These are phyloP conservation scores for Podila epigama DNA, from an alignment of 192 early-diverging fungal genomes.

Conservation along the genomic window DNA sequence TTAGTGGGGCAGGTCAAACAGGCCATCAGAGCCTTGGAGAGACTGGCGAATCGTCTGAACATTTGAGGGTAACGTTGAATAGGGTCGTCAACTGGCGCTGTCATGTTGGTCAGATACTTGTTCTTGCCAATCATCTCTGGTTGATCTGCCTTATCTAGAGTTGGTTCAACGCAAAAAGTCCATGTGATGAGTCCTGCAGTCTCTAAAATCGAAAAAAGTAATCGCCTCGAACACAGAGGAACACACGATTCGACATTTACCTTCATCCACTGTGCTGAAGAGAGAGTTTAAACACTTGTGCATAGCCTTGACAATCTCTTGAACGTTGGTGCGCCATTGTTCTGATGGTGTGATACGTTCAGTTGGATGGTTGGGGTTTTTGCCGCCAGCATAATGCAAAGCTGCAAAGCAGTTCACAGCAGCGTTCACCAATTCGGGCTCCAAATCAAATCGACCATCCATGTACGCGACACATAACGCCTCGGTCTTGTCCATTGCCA, in stretches of 20 bases:
- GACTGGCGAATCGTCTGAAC: constrained; percentile 28
- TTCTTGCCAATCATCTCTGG: constrained; percentile 47
- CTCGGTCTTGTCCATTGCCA: constrained; percentile 50
- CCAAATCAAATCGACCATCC: constrained; percentile 53
- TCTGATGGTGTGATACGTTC: constrained; percentile 42
- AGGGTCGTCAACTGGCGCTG: constrained; percentile 47
- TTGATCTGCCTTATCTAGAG: constrained; percentile 25
- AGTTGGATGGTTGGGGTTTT: constrained; percentile 48
- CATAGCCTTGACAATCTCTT: constrained; percentile 55
- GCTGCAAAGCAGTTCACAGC: constrained; percentile 53
- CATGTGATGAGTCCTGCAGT: too few relatives aligned
- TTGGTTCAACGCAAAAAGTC: too few relatives aligned
- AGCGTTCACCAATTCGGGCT: constrained; percentile 27
- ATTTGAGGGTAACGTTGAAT: constrained; percentile 14
- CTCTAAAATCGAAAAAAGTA: too few relatives aligned
- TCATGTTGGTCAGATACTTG: constrained; percentile 53
- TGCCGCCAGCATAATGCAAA: constrained; percentile 49
- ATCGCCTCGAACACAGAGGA: too few relatives aligned
- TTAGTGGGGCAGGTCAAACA: constrained; percentile 50
- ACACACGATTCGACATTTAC: constrained; percentile 5
- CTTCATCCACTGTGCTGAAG: constrained; percentile 63
- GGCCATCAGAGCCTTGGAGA: constrained; percentile 12
- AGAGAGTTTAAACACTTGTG: constrained; percentile 55
- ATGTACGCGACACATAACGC: constrained; percentile 58
- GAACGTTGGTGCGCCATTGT: constrained; percentile 52